Conservation (phyloP, 352 stramenopile species). For the Pythium folliculosum region DNA sequence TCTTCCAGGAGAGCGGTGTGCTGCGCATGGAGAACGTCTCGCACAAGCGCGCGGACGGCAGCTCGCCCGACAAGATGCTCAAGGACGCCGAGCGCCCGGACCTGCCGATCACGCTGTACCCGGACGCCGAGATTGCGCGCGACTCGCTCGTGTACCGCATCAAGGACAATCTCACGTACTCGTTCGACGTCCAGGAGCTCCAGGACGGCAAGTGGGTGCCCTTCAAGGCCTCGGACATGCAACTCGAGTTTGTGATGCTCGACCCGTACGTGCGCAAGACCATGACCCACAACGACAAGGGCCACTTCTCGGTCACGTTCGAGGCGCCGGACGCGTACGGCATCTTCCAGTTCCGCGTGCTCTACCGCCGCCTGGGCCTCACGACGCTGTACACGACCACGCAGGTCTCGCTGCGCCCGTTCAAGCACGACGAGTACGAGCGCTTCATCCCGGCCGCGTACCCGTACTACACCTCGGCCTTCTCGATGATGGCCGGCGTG, state of each 20-base stretch:
- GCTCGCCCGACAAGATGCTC: slow-evolving; percentile 86
- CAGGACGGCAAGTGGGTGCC: slow-evolving; percentile 75
- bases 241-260: slow-evolving; percentile 96
- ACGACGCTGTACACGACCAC: slow-evolving; percentile 87
- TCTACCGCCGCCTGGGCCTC: slow-evolving; percentile 89
- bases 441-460: slow-evolving; percentile 92
- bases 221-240: slow-evolving; percentile 81
- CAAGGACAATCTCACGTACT: slow-evolving; percentile 94
- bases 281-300: slow-evolving; percentile 65
- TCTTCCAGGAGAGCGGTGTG: slow-evolving; percentile 87
- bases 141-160: slow-evolving; percentile 93
- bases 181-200: slow-evolving; percentile 88
- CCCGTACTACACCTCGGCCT: slow-evolving; percentile 92
- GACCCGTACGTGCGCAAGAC: slow-evolving; percentile 92
- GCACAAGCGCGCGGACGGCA: slow-evolving; percentile 84
- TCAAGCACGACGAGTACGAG: slow-evolving; percentile 96
- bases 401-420: slow-evolving; percentile 92
- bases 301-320: slow-evolving; percentile 85
- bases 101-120: slow-evolving; percentile 90
- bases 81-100: slow-evolving; percentile 85
- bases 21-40: slow-evolving; percentile 86
- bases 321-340: slow-evolving; percentile 91
- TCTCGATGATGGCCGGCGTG: slow-evolving; percentile 91
- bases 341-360: slow-evolving; percentile 93
- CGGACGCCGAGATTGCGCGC: slow-evolving; percentile 79